Conservation (phyloP, 352 stramenopile species). For the Phytophthora cactorum region DNA sequence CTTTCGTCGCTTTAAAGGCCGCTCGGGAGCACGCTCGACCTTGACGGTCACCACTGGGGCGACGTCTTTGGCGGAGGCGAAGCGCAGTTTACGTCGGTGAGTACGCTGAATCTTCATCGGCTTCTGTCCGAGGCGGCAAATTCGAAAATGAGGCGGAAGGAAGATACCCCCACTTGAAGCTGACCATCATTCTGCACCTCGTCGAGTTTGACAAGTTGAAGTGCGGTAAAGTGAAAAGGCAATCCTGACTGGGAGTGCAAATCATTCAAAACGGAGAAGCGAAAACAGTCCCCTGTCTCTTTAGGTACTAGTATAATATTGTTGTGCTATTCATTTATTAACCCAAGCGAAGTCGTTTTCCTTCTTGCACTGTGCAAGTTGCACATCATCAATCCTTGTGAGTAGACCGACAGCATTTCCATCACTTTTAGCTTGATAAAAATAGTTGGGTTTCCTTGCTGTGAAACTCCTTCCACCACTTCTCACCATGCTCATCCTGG, state of each 20-base stretch:
- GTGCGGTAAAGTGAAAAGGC: constrained; percentile 5
- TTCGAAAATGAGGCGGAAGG: constrained; percentile 34
- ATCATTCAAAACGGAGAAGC: not conserved
- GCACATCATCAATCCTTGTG: too few relatives aligned
- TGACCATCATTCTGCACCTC: constrained; percentile 29
- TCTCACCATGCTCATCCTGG: constrained; percentile 16
- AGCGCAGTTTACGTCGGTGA: constrained; percentile 38
- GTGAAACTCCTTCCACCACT: constrained; percentile 28
- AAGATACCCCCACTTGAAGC: constrained; percentile 23
- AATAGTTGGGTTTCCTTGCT: constrained; percentile 13
- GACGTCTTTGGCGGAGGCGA: constrained; percentile 18
- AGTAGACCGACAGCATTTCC: not conserved
- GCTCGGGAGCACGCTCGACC: constrained; percentile 19
- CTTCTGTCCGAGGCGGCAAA: constrained; percentile 26
- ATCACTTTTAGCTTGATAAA: constrained; percentile 20
- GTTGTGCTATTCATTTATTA: too few relatives aligned
- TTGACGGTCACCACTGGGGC: constrained; percentile 22
- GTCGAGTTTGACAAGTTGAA: constrained; percentile 30
- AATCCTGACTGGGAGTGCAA: too few relatives aligned
- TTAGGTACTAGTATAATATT: not conserved
- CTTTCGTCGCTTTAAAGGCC: constrained; percentile 28
- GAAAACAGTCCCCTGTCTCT: constrained; percentile 3
- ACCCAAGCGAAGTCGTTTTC: too few relatives aligned
- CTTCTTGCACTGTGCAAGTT: not conserved
- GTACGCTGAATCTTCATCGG: constrained; percentile 32